phyloP scores from a whole-genome alignment of 2,329 filamentous ascomycete genomes.

The Drechslerella coelobrocha region DNA sequence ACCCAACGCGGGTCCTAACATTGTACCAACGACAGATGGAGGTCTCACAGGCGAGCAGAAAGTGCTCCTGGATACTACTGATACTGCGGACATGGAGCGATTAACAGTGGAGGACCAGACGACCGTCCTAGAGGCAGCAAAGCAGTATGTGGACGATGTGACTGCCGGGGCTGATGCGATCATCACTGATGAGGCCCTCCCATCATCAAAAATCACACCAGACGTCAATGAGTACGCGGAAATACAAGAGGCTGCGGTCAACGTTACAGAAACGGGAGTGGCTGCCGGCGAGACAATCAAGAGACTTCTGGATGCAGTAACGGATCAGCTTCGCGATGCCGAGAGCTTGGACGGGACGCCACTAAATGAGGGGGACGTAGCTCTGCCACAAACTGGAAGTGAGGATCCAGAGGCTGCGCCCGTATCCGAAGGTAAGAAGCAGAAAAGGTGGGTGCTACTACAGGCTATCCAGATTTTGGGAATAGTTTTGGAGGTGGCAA shows the following conservation, averaged over 20 bases:
- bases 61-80: slow-evolving; percentile 8
- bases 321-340: slow-evolving; percentile 21
- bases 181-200: neutral
- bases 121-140: slow-evolving; percentile 14
- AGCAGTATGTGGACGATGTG: slow-evolving; percentile 6
- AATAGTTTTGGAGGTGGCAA: slow-evolving; percentile 11
- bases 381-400: no score
- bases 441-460: slow-evolving; percentile 30
- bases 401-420: neutral
- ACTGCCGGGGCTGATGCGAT: neutral
- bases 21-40: neutral
- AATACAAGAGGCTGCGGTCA: slow-evolving; percentile 10
- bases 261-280: slow-evolving; percentile 15
- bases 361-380: neutral
- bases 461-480: neutral
- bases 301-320: slow-evolving; percentile 6
- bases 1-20: no score
- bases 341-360: neutral
- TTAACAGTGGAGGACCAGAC: slow-evolving; percentile 7
- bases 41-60: slow-evolving; percentile 20
- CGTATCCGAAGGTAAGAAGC: neutral
- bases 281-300: slow-evolving; percentile 8
- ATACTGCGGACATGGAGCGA: neutral
- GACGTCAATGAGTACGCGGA: slow-evolving; percentile 2
- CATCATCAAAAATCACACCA: neutral